Base-by-base conservation (phyloP, 2,329 filamentous ascomycete species). In the Cladosporium oxysporum region DNA sequence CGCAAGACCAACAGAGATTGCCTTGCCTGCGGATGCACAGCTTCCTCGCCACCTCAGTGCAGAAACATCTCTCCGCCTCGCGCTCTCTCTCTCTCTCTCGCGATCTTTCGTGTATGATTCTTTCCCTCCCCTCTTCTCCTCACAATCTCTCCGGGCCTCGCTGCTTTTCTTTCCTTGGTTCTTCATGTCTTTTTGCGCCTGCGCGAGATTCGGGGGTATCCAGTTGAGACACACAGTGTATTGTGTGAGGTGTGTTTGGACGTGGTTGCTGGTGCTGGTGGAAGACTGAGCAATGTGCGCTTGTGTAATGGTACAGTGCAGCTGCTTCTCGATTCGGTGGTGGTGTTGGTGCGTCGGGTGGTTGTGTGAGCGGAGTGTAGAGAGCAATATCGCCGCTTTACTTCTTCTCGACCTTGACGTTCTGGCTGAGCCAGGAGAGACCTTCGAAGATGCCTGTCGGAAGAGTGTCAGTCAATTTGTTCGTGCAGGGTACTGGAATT, bases 391-490 rank as follows among this genome's bases (percentile, higher is more conserved):
- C 23, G 29, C 57, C 23, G 29, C 44, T 62, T 47, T 62, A 66
- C 35, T 66, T 66, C 64, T 66, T 66, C 58, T 66, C 64, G 31
- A 66, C 64, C 76, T 83, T 83, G 74, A 83, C 81, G 73, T 83
- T 83, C 75, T 78, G 82, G 72, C 80, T 82, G 68, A 83, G 76
- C 82, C 82, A 83, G 71, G 80, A 80, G 69, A 84, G 73, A 65
- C 82, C 82, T 73, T 84, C 82, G 66, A 84, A 84, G 71, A 84
- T 84, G 66, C 76, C 64, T 63, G 47, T 33, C 4, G 28, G 12
- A 2, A 26, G n/a, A 2, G 14, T 35, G 52, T 57, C 7, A 58
- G 28, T 26, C 37, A 3, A 0, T 29, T 35, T 3, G 12, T 14
- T 3, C 12, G 12, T 14, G 11, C 1, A 14, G 33, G 14, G 33